Conservation (phyloP, 129 eudicot genomes). For the Flaveria sonorensis region DNA sequence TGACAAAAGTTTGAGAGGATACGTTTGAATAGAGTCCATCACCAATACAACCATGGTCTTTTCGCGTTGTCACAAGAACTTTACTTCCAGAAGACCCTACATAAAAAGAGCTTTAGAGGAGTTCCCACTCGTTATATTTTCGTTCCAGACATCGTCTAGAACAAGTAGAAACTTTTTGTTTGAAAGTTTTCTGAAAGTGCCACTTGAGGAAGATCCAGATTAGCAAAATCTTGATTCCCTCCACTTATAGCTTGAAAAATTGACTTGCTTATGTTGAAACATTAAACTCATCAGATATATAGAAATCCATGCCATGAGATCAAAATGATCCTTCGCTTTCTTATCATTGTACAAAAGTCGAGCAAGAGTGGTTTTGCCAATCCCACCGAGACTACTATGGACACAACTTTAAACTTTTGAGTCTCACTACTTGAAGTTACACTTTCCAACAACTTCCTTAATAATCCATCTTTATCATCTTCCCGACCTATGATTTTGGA, state of each 20-base stretch:
- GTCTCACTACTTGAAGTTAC: background rate
- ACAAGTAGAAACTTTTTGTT: conserved; percentile 38
- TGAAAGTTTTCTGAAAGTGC: conserved; percentile 5
- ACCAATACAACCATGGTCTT: background rate
- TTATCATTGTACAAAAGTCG: background rate
- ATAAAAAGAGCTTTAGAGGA: conserved; percentile 24
- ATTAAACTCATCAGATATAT: background rate
- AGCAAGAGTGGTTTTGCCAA: conserved; percentile 6
- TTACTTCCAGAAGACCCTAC: conserved; percentile 36
- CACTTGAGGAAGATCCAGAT: conserved; percentile 30
- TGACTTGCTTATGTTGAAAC: background rate
- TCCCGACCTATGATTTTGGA: background rate
- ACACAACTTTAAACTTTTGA: background rate
- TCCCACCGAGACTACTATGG: background rate
- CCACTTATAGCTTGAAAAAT: background rate
- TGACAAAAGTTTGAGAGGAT: conserved; percentile 22
- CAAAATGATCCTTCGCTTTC: background rate
- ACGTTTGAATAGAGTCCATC: conserved; percentile 6
- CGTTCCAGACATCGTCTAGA: conserved; percentile 51
- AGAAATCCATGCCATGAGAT: background rate
- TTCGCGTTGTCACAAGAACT: conserved; percentile 37
- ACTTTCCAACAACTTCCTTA: background rate
- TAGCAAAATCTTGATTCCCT: background rate
- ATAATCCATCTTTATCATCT: background rate
- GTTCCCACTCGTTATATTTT: conserved; percentile 35